Evolutionary conservation across 768 basidiomycete genomes (phyloP), one percentile per base, ranked within the genome.

Genomic region (Lactarius quietus): DNA sequence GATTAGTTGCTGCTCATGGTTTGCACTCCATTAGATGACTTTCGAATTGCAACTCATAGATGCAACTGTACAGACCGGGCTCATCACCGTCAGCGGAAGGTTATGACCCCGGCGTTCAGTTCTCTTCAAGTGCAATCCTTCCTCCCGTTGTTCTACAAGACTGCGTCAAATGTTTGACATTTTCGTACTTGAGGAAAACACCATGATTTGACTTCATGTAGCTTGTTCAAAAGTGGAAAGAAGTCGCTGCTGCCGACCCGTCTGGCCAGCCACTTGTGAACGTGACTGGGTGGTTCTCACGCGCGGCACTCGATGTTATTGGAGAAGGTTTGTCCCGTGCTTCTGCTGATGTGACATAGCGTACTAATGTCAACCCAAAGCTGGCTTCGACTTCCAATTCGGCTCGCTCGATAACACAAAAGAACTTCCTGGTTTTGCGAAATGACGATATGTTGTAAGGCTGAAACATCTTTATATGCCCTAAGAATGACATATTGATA

Each of bases 31-130:
- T 23, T 14, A 3, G 12, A 2, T 9, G 5, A 6, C 0, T 31
- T 41, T 17, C 38, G n/a, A 23, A 4, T 18, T 51, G 14, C 3
- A 33, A 38, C 12, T 14, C 2, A 48, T 6, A 26, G 1, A 26
- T 3, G 12, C 20, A 28, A 33, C 48, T 41, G 28, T 38, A 31
- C 26, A 72, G 71, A 67, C n/a, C 52, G 66, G 33, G 59, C 68
- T 29, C 72, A 73, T 45, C 57, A 66, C 23, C 70, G 72, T 10
- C 68, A 70, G 51, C 66, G 72, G 15, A 73, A 69, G 64, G 69
- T 73, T 43, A 72, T 73, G 68, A 71, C 64, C 20, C 71, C 72
- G 3, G 72, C 72, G 8, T 73, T 73, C 67, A 68, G 64, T 17
- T 62, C 71, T 1, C 41, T 60, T 18, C 71, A 72, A 33, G 51